A percentile compares a stretch with the other conserved stretches of the same genome.
These are phyloP conservation scores for Drechslerella coelobrocha DNA, from an alignment of 2,329 filamentous ascomycete species.

Conservation along the genomic window DNA sequence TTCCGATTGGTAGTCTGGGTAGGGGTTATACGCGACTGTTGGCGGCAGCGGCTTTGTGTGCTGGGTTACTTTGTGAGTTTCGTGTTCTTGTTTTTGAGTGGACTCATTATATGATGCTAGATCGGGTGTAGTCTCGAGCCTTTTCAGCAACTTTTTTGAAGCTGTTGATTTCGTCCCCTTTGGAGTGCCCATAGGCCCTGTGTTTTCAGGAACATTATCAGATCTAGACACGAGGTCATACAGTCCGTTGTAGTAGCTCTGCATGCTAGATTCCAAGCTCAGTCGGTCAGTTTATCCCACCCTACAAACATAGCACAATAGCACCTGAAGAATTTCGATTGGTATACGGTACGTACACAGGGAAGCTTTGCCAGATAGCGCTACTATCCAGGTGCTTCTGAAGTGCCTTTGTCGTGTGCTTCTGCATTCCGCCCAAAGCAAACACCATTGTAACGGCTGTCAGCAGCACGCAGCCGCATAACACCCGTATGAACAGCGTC, in stretches of 20 bases:
- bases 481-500: slow-evolving; percentile 12
- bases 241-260: slow-evolving; percentile 88
- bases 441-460: slow-evolving; percentile 28
- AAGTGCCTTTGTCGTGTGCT: slow-evolving; percentile 28
- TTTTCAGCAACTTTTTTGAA: slow-evolving; percentile 39
- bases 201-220: slow-evolving; percentile 81
- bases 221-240: slow-evolving; percentile 70
- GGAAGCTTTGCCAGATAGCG: slow-evolving; percentile 43
- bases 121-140: slow-evolving; percentile 54
- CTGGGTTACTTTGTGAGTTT: slow-evolving; percentile 59
- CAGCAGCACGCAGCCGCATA: slow-evolving; percentile 29
- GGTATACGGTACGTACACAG: slow-evolving; percentile 32
- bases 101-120: slow-evolving; percentile 56
- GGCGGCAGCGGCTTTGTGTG: slow-evolving; percentile 59
- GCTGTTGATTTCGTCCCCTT: slow-evolving; percentile 56
- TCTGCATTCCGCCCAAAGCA: slow-evolving; percentile 33
- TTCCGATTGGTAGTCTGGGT: slow-evolving; percentile 68
- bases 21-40: slow-evolving; percentile 67
- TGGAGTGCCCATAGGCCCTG: slow-evolving; percentile 64
- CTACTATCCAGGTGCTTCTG: slow-evolving; percentile 29
- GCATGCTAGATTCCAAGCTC: slow-evolving; percentile 68
- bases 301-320: slow-evolving; percentile 70
- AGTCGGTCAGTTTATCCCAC: slow-evolving; percentile 63
- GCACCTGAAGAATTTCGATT: neutral
- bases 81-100: slow-evolving; percentile 56